Conservation (phyloP, 352 stramenopile species). For the Salisapilia sapeloensis region DNA sequence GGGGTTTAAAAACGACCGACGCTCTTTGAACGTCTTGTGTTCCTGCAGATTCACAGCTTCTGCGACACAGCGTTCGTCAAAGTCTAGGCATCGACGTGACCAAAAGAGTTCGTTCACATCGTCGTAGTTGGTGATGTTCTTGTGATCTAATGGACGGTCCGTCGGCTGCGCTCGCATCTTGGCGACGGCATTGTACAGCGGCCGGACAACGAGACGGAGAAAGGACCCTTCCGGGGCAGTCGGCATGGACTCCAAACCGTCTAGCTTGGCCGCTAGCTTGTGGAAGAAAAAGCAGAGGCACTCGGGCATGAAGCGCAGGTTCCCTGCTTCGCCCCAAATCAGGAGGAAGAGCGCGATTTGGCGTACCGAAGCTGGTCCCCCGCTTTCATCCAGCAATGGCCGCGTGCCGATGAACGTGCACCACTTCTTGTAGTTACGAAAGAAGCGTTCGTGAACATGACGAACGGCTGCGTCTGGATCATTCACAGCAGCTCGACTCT, state of each 20-base stretch:
- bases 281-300: conserved; percentile 82
- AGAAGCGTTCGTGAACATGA: conserved; percentile 88
- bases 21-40: conserved; percentile 78
- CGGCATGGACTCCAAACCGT: conserved; percentile 30
- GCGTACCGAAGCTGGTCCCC: conserved; percentile 14
- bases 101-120: conserved; percentile 86
- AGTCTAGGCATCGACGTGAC: conserved; percentile 50
- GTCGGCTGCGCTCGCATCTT: conserved; percentile 33
- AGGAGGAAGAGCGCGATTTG: conserved; percentile 72
- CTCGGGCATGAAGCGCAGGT: conserved; percentile 81
- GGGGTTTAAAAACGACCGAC: conserved; percentile 64
- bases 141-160: conserved; percentile 35
- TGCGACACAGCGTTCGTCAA: conserved; percentile 68
- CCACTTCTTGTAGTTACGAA: conserved; percentile 89
- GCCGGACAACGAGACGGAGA: conserved; percentile 46
- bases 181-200: conserved; percentile 59
- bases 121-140: conserved; percentile 82
- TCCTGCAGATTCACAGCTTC: conserved; percentile 44
- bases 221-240: conserved; percentile 57
- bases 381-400: conserved; percentile 57
- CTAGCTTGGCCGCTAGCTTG: conserved; percentile 53
- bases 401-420: conserved; percentile 83
- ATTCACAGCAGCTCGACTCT: conserved; percentile 19
- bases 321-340: conserved; percentile 73
- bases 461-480: conserved; percentile 45